phyloP scores from a whole-genome alignment of 352 stramenopile species.

The Phytopythium mirpurense region DNA sequence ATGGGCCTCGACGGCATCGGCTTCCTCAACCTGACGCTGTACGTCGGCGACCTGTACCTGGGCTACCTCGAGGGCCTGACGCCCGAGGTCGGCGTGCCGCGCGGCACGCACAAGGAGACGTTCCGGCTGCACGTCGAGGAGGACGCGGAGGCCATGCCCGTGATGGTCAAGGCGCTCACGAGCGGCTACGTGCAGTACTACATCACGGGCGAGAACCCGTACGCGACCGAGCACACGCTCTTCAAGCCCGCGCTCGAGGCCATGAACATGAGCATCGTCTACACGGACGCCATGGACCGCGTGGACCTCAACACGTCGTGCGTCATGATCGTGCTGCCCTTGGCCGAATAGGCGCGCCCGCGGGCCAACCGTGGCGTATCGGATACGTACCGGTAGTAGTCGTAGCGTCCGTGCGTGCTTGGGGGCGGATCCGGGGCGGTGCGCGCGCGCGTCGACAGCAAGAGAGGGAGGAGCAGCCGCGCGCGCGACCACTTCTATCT shows the following conservation, averaged over 20 bases:
- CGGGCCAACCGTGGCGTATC: not conserved
- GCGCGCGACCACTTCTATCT: too few species aligned
- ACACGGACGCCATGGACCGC: conserved; percentile 31
- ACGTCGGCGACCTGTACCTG: conserved; percentile 51
- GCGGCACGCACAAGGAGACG: conserved; percentile 28
- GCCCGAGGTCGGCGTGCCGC: conserved; percentile 33
- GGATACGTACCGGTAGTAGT: too few species aligned
- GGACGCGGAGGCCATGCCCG: conserved; percentile 20
- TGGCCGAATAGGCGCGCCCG: conserved; percentile 2
- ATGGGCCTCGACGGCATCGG: conserved; percentile 54
- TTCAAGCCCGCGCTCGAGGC: conserved; percentile 33
- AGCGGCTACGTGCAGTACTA: conserved; percentile 40
- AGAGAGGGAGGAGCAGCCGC: too few species aligned
- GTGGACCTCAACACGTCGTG: conserved; percentile 29
- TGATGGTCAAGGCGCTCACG: conserved; percentile 41
- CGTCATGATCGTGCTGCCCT: conserved; percentile 15
- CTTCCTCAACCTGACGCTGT: conserved; percentile 62
- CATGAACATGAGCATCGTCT: conserved; percentile 58
- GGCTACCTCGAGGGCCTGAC: conserved; percentile 42
- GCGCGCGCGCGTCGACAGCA: too few species aligned
- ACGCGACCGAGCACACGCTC: conserved; percentile 31
- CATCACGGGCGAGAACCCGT: conserved; percentile 37
- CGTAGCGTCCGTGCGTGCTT: too few species aligned
- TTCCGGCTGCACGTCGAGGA: conserved; percentile 23
- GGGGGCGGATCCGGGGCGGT: too few species aligned